These are phyloP conservation scores for Solanum sitiens DNA, from an alignment of 257 asterid species.

Conservation along the genomic window DNA sequence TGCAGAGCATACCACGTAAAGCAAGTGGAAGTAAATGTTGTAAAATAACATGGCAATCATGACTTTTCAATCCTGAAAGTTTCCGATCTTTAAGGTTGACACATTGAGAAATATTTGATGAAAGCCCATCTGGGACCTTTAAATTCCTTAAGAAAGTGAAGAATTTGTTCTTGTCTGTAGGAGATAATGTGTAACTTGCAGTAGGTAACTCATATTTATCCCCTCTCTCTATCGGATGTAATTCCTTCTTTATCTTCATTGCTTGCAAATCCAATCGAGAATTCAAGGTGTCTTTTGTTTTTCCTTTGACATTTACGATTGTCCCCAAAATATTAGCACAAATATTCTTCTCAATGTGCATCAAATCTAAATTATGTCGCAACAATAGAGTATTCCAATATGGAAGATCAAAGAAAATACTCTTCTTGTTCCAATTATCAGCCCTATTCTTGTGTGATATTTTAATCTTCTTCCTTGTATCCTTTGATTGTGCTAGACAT, in stretches of 20 bases:
- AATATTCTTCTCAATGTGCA: not conserved
- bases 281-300: too few species aligned
- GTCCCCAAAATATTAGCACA: not conserved
- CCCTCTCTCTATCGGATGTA: not conserved
- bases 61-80: not conserved
- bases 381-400: not conserved
- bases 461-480: not conserved
- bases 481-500: too few species aligned
- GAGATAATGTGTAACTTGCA: too few species aligned
- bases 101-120: not conserved
- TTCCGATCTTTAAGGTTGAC: not conserved
- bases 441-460: too few species aligned
- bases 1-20: not conserved
- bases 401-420: not conserved
- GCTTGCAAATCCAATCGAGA: not conserved
- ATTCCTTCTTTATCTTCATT: not conserved
- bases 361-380: too few species aligned
- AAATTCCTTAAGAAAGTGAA: too few species aligned
- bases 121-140: not conserved
- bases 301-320: not conserved
- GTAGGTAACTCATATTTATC: not conserved
- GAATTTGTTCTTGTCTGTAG: too few species aligned
- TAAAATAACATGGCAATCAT: not conserved
- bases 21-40: not conserved
- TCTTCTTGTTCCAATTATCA: not conserved